These are phyloP conservation scores for Calocera viscosa DNA, from an alignment of 768 basidiomycete genomes.

Conservation along the genomic window DNA sequence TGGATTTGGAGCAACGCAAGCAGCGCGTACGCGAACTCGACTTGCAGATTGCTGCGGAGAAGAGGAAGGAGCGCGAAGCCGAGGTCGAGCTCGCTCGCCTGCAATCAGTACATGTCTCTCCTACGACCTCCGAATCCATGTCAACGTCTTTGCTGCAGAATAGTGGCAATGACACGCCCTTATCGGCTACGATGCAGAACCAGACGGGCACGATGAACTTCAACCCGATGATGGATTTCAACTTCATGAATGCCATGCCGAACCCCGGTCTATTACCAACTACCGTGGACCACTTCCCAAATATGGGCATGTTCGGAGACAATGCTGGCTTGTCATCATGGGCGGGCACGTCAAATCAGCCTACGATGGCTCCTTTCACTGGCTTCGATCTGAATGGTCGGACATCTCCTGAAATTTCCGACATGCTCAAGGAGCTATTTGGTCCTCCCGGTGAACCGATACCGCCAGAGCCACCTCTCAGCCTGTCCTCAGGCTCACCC, in stretches of 20 bases:
- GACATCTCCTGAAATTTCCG: background rate
- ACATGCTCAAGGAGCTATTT: conserved; percentile 1
- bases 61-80: background rate
- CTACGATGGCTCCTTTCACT: background rate
- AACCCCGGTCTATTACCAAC: background rate
- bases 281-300: background rate
- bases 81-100: background rate
- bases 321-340: background rate
- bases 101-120: background rate
- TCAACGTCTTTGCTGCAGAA: background rate
- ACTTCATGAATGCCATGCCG: background rate
- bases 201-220: background rate
- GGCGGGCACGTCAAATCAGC: background rate
- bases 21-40: background rate
- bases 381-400: background rate
- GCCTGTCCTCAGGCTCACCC: background rate
- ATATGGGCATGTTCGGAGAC: background rate
- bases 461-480: background rate
- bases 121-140: background rate
- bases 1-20: background rate
- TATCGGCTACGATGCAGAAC: background rate
- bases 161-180: background rate
- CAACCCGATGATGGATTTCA: background rate
- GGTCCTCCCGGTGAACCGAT: background rate
- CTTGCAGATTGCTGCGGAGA: conserved; percentile 2